These are phyloP conservation scores for Eurotiales sp. DNA, from an alignment of 2,329 filamentous ascomycete species.

Conservation along the genomic window DNA sequence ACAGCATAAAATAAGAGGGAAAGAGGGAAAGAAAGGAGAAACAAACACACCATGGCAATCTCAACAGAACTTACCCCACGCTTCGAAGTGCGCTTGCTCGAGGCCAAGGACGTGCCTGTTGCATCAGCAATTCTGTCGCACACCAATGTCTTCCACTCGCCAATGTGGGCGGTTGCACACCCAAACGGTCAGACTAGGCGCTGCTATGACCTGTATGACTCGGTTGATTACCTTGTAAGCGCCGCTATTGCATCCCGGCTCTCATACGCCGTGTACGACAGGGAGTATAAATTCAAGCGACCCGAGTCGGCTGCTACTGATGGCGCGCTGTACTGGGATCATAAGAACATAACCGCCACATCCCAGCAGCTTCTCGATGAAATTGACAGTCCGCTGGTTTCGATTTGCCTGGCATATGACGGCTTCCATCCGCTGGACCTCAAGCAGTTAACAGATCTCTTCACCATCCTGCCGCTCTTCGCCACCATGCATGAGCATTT, in stretches of 20 bases:
- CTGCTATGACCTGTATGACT: constrained; percentile 1
- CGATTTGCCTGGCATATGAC: constrained; percentile 36
- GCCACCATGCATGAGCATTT: constrained; percentile 15
- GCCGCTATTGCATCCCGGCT: constrained; percentile 33
- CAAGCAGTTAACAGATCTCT: constrained; percentile 19
- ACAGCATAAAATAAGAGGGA: too few species aligned
- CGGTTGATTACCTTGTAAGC: constrained; percentile 26
- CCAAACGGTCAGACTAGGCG: constrained; percentile 14
- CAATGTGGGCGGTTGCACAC: constrained; percentile 18
- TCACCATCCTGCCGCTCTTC: constrained; percentile 16
- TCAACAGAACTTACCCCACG: constrained; percentile 2
- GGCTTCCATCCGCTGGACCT: constrained; percentile 19
- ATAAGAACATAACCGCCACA: constrained; percentile 10
- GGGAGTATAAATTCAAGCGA: constrained; percentile 33
- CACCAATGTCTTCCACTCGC: constrained; percentile 19
- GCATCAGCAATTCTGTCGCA: constrained; percentile 16
- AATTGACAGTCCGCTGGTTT: constrained; percentile 40
- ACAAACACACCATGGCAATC: neutral
- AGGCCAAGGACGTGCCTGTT: neutral
- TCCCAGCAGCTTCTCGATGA: constrained; percentile 18
- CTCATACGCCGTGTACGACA: constrained; percentile 39
- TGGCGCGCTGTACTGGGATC: constrained; percentile 20
- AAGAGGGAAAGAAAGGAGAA: too few species aligned
- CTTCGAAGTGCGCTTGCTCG: constrained; percentile 3
- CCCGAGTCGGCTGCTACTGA: constrained; percentile 24